phyloP scores from a whole-genome alignment of 768 basidiomycete species.

The Lyophyllum semitale region DNA sequence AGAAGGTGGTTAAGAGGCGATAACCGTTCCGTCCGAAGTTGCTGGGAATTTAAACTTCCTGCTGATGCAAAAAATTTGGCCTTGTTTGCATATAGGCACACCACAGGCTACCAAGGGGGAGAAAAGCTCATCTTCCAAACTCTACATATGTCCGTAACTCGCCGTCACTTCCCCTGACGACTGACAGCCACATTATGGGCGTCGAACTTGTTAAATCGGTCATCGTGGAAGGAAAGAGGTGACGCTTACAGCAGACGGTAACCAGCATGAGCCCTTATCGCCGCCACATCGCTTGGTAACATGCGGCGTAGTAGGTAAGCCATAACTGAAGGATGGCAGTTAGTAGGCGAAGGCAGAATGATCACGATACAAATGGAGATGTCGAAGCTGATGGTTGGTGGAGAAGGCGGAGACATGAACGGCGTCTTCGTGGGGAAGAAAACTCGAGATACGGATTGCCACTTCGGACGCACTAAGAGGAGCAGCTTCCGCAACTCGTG shows the following conservation, averaged over 20 bases:
- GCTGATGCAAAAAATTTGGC: constrained; percentile 16
- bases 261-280: not conserved
- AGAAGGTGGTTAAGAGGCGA: constrained; percentile 18
- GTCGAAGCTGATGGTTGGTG: not conserved
- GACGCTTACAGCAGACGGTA: not conserved
- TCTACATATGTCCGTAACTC: too few species aligned
- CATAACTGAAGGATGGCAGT: not conserved
- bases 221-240: not conserved
- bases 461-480: not conserved
- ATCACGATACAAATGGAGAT: not conserved
- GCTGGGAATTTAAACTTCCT: constrained; percentile 6
- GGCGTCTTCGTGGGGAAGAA: not conserved
- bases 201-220: not conserved
- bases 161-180: constrained; percentile 16
- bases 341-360: not conserved
- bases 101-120: not conserved
- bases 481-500: not conserved
- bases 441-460: not conserved
- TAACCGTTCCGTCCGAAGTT: constrained; percentile 4
- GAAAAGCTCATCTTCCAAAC: not conserved
- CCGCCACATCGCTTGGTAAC: not conserved
- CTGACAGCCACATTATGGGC: not conserved
- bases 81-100: constrained; percentile 11
- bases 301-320: not conserved
- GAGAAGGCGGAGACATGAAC: not conserved